phyloP scores from a whole-genome alignment of 2,329 filamentous ascomycete species.

The Plectosphaerella cucumerina region DNA sequence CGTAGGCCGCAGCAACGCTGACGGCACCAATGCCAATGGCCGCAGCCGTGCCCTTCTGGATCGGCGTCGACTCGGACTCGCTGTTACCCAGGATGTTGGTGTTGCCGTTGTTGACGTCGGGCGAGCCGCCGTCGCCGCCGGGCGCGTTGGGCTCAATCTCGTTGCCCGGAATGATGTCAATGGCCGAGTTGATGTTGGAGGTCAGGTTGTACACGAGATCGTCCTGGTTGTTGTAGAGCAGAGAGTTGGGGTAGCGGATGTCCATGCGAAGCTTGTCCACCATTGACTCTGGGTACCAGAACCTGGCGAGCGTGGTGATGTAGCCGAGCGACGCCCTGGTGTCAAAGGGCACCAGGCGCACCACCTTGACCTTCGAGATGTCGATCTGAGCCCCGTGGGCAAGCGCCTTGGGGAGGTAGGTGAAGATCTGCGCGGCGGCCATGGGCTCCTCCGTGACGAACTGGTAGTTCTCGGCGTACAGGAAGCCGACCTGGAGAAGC shows the following conservation, averaged over 20 bases:
- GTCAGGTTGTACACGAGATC: conserved; percentile 69
- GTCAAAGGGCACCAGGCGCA: conserved; percentile 71
- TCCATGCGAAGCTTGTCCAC: conserved; percentile 65
- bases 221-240: conserved; percentile 68
- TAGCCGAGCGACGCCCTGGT: conserved; percentile 66
- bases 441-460: conserved; percentile 71
- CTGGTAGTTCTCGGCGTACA: conserved; percentile 73
- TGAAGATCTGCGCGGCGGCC: conserved; percentile 82
- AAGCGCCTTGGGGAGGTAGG: conserved; percentile 69
- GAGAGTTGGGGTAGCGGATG: conserved; percentile 67
- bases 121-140: conserved; percentile 30
- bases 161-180: conserved; percentile 57
- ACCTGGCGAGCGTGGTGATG: conserved; percentile 68
- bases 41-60: conserved; percentile 58
- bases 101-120: conserved; percentile 28
- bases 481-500: conserved; percentile 81
- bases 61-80: conserved; percentile 48
- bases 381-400: conserved; percentile 57
- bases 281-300: conserved; percentile 69
- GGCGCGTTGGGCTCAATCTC: conserved; percentile 34
- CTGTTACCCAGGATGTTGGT: conserved; percentile 34
- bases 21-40: conserved; percentile 75
- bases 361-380: conserved; percentile 56
- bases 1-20: conserved; percentile 78
- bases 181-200: conserved; percentile 75